Base-by-base conservation (phyloP, 2,329 filamentous ascomycete genomes). In the Biscogniauxia mediterranea region DNA sequence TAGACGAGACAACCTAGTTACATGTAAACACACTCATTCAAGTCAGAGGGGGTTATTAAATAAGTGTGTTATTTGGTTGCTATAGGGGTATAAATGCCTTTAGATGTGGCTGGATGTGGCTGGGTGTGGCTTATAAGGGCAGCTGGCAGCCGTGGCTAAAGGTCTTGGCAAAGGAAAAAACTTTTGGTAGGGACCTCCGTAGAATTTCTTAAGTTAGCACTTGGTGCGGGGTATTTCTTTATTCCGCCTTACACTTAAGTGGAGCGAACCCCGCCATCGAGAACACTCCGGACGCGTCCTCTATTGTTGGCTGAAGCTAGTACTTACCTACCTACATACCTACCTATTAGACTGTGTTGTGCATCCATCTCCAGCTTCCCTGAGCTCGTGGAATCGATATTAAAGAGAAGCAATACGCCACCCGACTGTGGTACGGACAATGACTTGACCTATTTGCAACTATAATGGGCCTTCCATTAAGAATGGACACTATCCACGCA, bases 401-500 rank as follows among this genome's bases (percentile, higher is more conserved):
- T 26, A 6, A 52, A 46, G 38, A 46, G 11, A n/a, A 17, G 5
- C 38, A n/a, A n/a, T 52, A 52, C 8, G 3, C 15, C 23, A 46
- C 7, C 6, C 38, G 17, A n/a, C 38, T n/a, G 17, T n/a, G 17
- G 38, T 6, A 15, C 17, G 28, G 56, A 66, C 58, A 50, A 70
- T 72, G 68, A 68, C 54, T 61, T 68, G 64, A 70, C 54, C 38
- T 46, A 56, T 52, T 19, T 51, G 19, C 21, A 25, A 58, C 20
- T 61, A 67, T 57, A 60, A 74, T 74, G 72, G 74, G 73, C 61
- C 69, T 75, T 63, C 75, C 70, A 58, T 72, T 76, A 64, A 76
- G 72, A 69, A 86, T 86, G 84, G 77, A 80, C 66, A 85, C 81
- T 69, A 71, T 87, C 57, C 83, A 86, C 70, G 83, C 84, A 63